phyloP scores from a whole-genome alignment of 2,329 filamentous ascomycete genomes.

The Ophiostoma australiae region DNA sequence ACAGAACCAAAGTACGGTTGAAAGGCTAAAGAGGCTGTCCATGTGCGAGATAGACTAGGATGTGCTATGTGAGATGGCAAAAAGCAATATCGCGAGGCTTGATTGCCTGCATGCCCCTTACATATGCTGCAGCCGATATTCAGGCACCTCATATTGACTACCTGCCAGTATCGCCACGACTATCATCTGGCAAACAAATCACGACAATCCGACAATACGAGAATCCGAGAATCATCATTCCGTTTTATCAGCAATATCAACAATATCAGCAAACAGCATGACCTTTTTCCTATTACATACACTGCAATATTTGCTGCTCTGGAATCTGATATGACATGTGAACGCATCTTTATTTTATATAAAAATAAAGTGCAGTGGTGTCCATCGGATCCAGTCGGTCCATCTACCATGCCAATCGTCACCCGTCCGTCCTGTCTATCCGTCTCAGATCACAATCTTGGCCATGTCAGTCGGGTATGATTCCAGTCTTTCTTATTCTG shows the following conservation, averaged over 20 bases:
- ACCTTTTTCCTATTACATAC: not conserved
- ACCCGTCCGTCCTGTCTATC: not conserved
- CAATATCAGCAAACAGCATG: too few species aligned
- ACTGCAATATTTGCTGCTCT: too few species aligned
- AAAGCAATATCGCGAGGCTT: not conserved
- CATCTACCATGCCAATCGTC: not conserved
- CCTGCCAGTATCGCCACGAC: too few species aligned
- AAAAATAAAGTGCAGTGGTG: not conserved
- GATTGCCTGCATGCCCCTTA: not conserved
- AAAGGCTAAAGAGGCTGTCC: not conserved
- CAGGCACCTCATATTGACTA: not conserved
- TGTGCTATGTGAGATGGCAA: too few species aligned
- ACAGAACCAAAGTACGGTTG: not conserved
- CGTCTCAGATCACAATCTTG: not conserved
- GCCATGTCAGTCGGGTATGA: too few species aligned
- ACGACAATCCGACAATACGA: not conserved
- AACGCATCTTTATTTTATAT: not conserved
- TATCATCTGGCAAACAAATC: not conserved
- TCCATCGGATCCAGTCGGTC: not conserved
- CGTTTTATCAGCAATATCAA: not conserved
- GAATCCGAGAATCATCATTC: not conserved
- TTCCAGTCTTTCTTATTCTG: not conserved
- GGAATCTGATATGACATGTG: not conserved
- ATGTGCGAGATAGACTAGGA: not conserved
- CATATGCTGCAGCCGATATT: not conserved